These are phyloP conservation scores for Solanum tarijense DNA, from an alignment of 257 asterid genomes.

Conservation along the genomic window DNA sequence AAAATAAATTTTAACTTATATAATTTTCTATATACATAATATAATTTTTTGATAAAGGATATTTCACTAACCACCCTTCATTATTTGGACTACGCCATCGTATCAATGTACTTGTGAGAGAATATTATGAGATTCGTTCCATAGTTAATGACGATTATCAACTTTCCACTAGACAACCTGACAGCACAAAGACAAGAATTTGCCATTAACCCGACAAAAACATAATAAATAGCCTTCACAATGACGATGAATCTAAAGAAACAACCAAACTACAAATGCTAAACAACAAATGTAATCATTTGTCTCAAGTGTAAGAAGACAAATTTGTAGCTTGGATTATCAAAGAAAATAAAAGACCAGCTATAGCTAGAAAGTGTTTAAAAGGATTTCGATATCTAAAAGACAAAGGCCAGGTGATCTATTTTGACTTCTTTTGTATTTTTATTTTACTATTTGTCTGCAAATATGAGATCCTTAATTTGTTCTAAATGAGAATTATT, in stretches of 20 bases:
- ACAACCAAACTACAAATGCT: background rate
- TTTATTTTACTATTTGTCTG: background rate
- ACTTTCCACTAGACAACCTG: background rate
- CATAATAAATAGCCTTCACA: background rate
- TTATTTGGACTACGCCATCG: background rate
- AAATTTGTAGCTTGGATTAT: background rate
- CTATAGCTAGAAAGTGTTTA: background rate
- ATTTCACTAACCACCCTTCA: background rate
- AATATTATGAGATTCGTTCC: background rate
- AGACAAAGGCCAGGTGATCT: constrained; percentile 2
- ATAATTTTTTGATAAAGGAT: too few relatives aligned
- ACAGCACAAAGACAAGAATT: background rate
- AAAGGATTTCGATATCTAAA: background rate
- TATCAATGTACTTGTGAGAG: background rate
- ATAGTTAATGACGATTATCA: background rate
- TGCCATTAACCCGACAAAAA: background rate
- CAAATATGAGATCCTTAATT: background rate
- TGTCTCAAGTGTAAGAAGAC: background rate
- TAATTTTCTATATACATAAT: too few relatives aligned
- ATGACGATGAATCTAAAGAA: constrained; percentile 26
- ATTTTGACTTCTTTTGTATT: constrained; percentile 1
- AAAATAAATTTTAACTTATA: too few relatives aligned
- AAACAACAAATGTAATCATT: constrained; percentile 1
- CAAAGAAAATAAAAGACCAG: constrained; percentile 11
- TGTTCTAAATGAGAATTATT: background rate